These are phyloP conservation scores for Magnaporthiopsis incrustans DNA, from an alignment of 2,329 filamentous ascomycete genomes.

Conservation along the genomic window DNA sequence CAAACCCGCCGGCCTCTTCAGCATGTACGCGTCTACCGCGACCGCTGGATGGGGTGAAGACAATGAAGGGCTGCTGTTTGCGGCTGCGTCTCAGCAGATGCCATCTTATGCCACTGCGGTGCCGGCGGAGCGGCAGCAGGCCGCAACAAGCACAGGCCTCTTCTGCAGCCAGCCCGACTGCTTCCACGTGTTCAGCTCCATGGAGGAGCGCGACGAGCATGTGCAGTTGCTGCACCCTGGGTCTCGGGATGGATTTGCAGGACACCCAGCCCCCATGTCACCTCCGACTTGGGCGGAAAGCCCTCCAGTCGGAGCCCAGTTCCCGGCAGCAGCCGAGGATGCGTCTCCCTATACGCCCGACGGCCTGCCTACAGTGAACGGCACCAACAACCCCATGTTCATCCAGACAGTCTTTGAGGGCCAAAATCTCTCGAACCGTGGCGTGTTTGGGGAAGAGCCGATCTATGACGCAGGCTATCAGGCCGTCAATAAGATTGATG, in stretches of 20 bases:
- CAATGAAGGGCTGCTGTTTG: not conserved
- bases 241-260: not conserved
- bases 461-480: not conserved
- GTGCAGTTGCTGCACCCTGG: not conserved
- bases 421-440: not conserved
- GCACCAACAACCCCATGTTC: not conserved
- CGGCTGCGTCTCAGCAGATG: not conserved
- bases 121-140: not conserved
- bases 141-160: not conserved
- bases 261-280: not conserved
- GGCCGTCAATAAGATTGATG: not conserved
- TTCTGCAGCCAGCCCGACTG: not conserved
- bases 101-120: no score
- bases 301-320: not conserved
- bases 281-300: not conserved
- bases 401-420: not conserved
- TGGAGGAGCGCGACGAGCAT: not conserved
- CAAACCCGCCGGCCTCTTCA: constrained; percentile 19
- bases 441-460: not conserved
- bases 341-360: not conserved
- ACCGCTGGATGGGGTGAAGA: not conserved
- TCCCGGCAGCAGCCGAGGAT: not conserved
- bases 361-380: not conserved
- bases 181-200: not conserved
- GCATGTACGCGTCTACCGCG: constrained; percentile 4